Conservation (phyloP, 495 filamentous ascomycete genomes). For the Penicillium pulvis region DNA sequence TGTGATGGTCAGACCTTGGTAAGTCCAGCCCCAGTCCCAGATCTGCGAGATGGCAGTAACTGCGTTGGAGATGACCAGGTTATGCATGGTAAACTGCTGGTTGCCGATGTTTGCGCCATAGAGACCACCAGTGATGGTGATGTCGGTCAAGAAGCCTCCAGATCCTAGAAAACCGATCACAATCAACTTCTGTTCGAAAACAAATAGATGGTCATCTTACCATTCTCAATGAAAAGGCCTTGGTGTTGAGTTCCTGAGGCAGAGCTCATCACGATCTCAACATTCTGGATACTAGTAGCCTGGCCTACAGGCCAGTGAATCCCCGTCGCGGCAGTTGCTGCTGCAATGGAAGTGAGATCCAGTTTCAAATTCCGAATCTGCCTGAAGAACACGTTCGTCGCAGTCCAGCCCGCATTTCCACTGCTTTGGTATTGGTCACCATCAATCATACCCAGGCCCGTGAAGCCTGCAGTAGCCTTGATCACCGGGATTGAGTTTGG, state of each 20-base stretch:
- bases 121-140: constrained; percentile 71
- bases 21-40: constrained; percentile 62
- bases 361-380: constrained; percentile 78
- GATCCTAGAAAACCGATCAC: constrained; percentile 48
- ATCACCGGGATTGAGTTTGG: constrained; percentile 63
- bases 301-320: constrained; percentile 80
- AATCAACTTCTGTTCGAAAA: constrained; percentile 2
- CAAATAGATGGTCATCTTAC: constrained; percentile 39
- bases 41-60: constrained; percentile 63
- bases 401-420: constrained; percentile 51
- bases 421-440: constrained; percentile 59
- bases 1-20: constrained; percentile 48
- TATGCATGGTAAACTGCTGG: constrained; percentile 81
- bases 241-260: constrained; percentile 62
- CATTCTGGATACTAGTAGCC: constrained; percentile 76
- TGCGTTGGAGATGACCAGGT: constrained; percentile 66
- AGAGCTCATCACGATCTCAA: constrained; percentile 70
- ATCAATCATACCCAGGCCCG: constrained; percentile 67
- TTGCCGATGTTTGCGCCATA: constrained; percentile 68
- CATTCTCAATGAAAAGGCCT: constrained; percentile 75
- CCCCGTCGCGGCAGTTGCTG: constrained; percentile 53
- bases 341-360: constrained; percentile 66
- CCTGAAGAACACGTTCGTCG: constrained; percentile 75
- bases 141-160: constrained; percentile 66
- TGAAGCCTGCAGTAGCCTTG: constrained; percentile 65